phyloP scores from a whole-genome alignment of 1,139 yeast genomes.

The Geotrichum klebahnii region DNA sequence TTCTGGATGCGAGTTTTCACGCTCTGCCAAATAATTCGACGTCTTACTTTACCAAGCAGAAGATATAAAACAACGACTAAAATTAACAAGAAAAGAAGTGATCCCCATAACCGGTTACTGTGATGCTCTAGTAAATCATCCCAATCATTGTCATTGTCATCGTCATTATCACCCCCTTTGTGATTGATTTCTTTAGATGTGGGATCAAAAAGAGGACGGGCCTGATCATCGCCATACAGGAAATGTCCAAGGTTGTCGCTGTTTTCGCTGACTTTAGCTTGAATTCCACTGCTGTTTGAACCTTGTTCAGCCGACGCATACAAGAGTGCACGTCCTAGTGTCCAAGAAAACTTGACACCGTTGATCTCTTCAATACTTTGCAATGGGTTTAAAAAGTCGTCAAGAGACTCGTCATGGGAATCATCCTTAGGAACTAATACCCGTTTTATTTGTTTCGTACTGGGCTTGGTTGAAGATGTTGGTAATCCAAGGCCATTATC shows the following conservation, averaged over 20 bases:
- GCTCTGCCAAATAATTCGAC: slow-evolving; percentile 34
- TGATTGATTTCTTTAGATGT: background rate
- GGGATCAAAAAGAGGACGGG: slow-evolving; percentile 10
- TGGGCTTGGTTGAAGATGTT: slow-evolving; percentile 45
- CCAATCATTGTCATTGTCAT: slow-evolving; percentile 37
- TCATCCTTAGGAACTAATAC: slow-evolving; percentile 12
- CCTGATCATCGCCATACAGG: slow-evolving; percentile 2
- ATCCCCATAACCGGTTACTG: slow-evolving; percentile 57
- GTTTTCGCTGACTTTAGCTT: slow-evolving; percentile 34
- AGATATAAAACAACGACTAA: slow-evolving; percentile 46
- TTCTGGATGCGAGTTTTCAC: slow-evolving; percentile 25
- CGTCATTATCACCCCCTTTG: slow-evolving; percentile 22
- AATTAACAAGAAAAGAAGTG: slow-evolving; percentile 47
- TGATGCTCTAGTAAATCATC: slow-evolving; percentile 36
- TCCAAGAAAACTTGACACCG: slow-evolving; percentile 74
- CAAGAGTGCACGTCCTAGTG: slow-evolving; percentile 71
- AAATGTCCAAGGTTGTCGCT: background rate
- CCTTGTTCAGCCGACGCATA: slow-evolving; percentile 55
- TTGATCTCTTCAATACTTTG: slow-evolving; percentile 59
- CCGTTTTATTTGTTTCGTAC: too few relatives aligned
- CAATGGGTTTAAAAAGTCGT: slow-evolving; percentile 45
- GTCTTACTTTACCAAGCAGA: slow-evolving; percentile 46
- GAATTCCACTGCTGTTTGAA: slow-evolving; percentile 48
- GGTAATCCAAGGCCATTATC: slow-evolving; percentile 76
- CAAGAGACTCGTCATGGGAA: slow-evolving; percentile 21